Percentiles rank a stretch among this genome's conserved stretches.
Evolutionary conservation across 2,329 filamentous ascomycete species (phyloP).

Genomic region (Microcera coccophila): DNA sequence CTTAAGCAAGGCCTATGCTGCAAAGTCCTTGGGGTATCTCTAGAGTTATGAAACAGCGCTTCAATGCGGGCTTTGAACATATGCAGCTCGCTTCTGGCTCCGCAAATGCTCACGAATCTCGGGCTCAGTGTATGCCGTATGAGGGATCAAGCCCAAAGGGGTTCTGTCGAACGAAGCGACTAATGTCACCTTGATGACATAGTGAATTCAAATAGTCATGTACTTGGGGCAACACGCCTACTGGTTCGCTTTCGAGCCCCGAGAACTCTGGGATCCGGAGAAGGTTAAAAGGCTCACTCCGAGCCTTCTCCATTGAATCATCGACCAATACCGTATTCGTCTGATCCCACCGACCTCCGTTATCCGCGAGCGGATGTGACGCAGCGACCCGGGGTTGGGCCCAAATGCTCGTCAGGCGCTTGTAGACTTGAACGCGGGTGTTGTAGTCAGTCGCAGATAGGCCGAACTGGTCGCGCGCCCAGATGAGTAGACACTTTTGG

Average conservation of each 20-base stretch:
- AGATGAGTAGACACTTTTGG: constrained; percentile 60
- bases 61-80: too few species aligned
- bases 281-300: constrained; percentile 78
- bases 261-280: constrained; percentile 76
- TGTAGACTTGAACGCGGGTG: constrained; percentile 79
- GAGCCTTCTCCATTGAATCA: constrained; percentile 76
- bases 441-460: constrained; percentile 63
- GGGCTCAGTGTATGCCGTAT: constrained; percentile 18
- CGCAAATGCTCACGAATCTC: not conserved
- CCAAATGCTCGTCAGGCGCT: constrained; percentile 76
- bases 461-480: constrained; percentile 74
- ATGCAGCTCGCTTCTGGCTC: not conserved
- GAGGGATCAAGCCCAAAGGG: constrained; percentile 44
- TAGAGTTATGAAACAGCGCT: too few species aligned
- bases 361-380: constrained; percentile 41
- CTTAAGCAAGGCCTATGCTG: constrained; percentile 2
- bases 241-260: constrained; percentile 39
- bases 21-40: constrained; percentile 16
- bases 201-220: constrained; percentile 59
- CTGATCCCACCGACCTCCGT: constrained; percentile 63
- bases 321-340: constrained; percentile 87
- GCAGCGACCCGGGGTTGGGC: constrained; percentile 39
- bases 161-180: constrained; percentile 51
- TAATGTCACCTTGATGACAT: constrained; percentile 56
- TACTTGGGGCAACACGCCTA: constrained; percentile 52